Base-by-base conservation (phyloP, 306 rosid genomes). In the Chamaecrista fasciculata region DNA sequence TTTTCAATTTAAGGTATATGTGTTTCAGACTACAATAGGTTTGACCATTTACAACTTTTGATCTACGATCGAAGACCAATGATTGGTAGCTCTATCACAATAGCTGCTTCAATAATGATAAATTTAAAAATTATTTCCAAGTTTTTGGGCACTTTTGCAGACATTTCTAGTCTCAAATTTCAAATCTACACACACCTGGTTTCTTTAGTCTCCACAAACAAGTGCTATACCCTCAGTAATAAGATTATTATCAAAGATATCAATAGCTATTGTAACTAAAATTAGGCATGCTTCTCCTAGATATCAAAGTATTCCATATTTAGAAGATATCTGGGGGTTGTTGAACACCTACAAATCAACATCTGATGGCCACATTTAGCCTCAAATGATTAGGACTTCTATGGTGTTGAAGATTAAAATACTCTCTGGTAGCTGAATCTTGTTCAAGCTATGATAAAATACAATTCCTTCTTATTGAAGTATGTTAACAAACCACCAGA, bases 31-130 rank as follows among this genome's bases (percentile, higher is more conserved):
- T 10, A 47, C 18, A n/a, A 9, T 16, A 47, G 52, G 7, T n/a
- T 29, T 34, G 40, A 53, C 47, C 11, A 36, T 47, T 42, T 62
- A 52, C 71, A 61, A 42, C 65, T 47, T 33, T 19, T 47, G 37
- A 24, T 19, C 23, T 15, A 4, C 49, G 11, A 6, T 39, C 4
- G 47, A 60, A 59, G 14, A 51, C 28, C 5, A 52, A 50, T 3
- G 2, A 50, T 23, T 20, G 57, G 15, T 20, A 0, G 15, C 5
- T 10, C 28, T 21, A 23, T 20, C 3, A 9, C 8, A 20, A 8
- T 49, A 23, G 20, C 57, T 9, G 57, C 57, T 50, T 21, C 6
- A 50, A 21, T 11, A 8, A 47, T 18, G 24, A 47, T 18, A 47
- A 47, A 47, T 21, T 20, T 6, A 20, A 50, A 20, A 21, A 23